Conservation (phyloP, 192 early-diverging fungal genomes). For the Funneliformis geosporum region DNA sequence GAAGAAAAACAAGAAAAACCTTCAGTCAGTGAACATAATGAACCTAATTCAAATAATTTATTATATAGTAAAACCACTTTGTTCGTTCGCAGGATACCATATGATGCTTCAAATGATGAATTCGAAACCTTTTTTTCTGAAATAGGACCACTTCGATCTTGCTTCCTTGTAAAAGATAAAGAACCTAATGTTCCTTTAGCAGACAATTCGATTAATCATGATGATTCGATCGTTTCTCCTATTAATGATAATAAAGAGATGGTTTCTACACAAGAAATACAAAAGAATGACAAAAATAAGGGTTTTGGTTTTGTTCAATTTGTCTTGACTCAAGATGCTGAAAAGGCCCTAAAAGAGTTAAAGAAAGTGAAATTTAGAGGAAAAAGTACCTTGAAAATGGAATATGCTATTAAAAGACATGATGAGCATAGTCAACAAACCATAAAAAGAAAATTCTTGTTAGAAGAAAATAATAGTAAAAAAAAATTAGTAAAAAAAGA, state of each 20-base stretch:
- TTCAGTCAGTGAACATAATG: neutral
- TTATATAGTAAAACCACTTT: slow-evolving; percentile 53
- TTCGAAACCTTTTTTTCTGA: slow-evolving; percentile 89
- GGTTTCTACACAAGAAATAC: slow-evolving; percentile 26
- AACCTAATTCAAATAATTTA: neutral
- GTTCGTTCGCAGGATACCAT: slow-evolving; percentile 88
- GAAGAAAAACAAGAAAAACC: too few relatives aligned
- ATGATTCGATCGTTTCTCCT: slow-evolving; percentile 1
- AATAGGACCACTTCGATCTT: slow-evolving; percentile 84
- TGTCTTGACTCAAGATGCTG: slow-evolving; percentile 76
- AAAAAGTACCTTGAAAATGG: slow-evolving; percentile 69
- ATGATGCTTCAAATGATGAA: slow-evolving; percentile 75
- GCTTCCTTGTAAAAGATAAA: slow-evolving; percentile 79
- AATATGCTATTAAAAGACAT: slow-evolving; percentile 69
- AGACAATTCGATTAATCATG: slow-evolving; percentile 17
- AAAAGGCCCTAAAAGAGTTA: slow-evolving; percentile 74
- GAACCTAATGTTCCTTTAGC: slow-evolving; percentile 35
- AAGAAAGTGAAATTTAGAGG: slow-evolving; percentile 74
- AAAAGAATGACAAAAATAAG: slow-evolving; percentile 54
- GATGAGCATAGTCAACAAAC: neutral
- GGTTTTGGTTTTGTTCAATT: slow-evolving; percentile 95
- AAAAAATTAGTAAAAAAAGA: slow-evolving; percentile 12
- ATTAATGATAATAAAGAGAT: slow-evolving; percentile 14
- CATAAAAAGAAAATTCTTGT: neutral
- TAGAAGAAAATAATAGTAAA: slow-evolving; percentile 20